Evolutionary conservation across 1,139 yeast species (phyloP).

Genomic region (Diutina catenulata): DNA sequence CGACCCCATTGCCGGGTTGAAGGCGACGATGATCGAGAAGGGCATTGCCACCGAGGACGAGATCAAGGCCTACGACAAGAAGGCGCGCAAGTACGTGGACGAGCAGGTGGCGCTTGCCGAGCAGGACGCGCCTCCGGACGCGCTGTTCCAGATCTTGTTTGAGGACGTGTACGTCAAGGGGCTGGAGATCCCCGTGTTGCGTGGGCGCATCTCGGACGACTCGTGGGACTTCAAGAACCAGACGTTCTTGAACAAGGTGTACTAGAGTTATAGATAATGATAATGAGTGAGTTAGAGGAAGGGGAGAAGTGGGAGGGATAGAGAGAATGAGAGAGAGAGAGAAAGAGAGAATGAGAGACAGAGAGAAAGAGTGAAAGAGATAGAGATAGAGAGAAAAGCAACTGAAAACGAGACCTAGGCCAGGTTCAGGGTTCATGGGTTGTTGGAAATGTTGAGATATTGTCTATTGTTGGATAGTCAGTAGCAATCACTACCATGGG

Average conservation of each 20-base stretch:
- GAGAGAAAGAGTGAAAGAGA: too few relatives aligned
- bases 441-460: too few relatives aligned
- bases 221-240: slow-evolving; percentile 76
- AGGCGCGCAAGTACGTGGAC: slow-evolving; percentile 89
- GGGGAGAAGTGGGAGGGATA: too few relatives aligned
- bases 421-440: too few relatives aligned
- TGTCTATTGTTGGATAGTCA: too few relatives aligned
- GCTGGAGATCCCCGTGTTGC: slow-evolving; percentile 78
- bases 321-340: too few relatives aligned
- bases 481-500: too few relatives aligned
- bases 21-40: slow-evolving; percentile 72
- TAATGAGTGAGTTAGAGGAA: too few relatives aligned
- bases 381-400: too few relatives aligned
- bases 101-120: slow-evolving; percentile 93
- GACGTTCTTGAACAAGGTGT: slow-evolving; percentile 49
- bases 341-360: too few relatives aligned
- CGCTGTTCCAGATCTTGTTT: slow-evolving; percentile 85
- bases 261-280: slow-evolving; percentile 14
- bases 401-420: too few relatives aligned
- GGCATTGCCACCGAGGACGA: slow-evolving; percentile 88
- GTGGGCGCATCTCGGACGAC: slow-evolving; percentile 96
- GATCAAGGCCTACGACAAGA: slow-evolving; percentile 87
- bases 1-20: slow-evolving; percentile 95
- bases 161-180: slow-evolving; percentile 97
- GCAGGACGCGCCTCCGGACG: slow-evolving; percentile 90